These are phyloP conservation scores for Raphidocelis subcapitata DNA, from an alignment of 139 green algal species.

Conservation along the genomic window DNA sequence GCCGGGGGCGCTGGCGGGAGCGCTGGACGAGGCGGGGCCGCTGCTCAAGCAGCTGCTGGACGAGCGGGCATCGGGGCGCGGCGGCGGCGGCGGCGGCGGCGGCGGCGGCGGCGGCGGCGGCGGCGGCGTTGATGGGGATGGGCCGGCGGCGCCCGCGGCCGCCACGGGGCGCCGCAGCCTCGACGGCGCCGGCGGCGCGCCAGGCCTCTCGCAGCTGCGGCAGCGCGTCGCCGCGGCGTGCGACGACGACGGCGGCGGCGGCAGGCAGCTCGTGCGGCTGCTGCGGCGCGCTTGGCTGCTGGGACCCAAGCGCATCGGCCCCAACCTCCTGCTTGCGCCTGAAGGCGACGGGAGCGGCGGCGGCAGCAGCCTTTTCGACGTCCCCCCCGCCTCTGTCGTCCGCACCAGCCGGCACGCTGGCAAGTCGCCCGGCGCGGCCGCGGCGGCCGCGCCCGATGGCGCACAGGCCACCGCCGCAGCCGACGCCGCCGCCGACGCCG, in stretches of 20 bases:
- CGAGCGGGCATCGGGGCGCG: not conserved
- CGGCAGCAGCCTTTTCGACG: slow-evolving; percentile 49
- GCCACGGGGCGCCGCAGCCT: not conserved
- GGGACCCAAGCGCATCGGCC: slow-evolving; percentile 75
- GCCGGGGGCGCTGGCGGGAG: slow-evolving; percentile 42
- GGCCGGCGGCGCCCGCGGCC: too few species aligned
- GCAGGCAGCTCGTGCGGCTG: slow-evolving; percentile 29
- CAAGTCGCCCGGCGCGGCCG: slow-evolving; percentile 5
- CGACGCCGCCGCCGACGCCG: too few species aligned
- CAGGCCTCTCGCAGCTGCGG: not conserved
- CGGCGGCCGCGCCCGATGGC: not conserved
- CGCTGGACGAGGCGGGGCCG: slow-evolving; percentile 61
- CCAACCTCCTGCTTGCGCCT: slow-evolving; percentile 80
- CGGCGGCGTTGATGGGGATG: not conserved
- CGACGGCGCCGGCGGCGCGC: not conserved
- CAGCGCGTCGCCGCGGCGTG: too few species aligned
- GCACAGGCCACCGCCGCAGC: not conserved
- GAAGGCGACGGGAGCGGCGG: not conserved
- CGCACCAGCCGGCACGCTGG: not conserved
- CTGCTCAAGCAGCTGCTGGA: slow-evolving; percentile 35
- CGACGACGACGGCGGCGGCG: not conserved
- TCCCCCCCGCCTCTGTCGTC: slow-evolving; percentile 32
- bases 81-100: slow-evolving; percentile 4
- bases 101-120: slow-evolving; percentile 6
- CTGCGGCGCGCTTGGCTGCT: slow-evolving; percentile 77